Base-by-base conservation (phyloP, 192 early-diverging fungal species). In the Backusella tarrabulga region DNA sequence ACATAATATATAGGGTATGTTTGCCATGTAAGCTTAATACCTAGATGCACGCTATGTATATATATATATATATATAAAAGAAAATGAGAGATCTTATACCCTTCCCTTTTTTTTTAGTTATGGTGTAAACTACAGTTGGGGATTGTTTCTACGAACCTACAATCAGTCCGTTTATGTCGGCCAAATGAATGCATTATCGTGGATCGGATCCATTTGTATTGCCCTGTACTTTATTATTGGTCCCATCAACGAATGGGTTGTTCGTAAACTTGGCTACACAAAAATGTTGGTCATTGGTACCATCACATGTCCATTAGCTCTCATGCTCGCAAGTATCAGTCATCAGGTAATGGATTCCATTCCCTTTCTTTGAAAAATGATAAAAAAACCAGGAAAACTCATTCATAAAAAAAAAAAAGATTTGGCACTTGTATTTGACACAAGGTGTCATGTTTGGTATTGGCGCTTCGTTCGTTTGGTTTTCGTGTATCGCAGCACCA, bases 361-460 rank as follows among this genome's bases (percentile, higher is more conserved):
- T 68, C 6, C 29, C 12, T 23, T 32, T 32, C 32, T 32, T 32
- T 32, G 32, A 40, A 26, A 89, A 19, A 92, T 67, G 14, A 19
- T 29, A 8, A 68, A 68, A 68, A 4, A 36, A 68, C 3, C 0
- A 54, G 29, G 23, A 29, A 9, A 14, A 12, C 11, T 14, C 12
- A 63, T 63, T 8, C 23, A 23, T 63, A 63, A 44, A 29, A 85
- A 80, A 60, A 84, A 93, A 35, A 81, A 88, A 91, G 88, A 86
- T 87, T 19, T 91, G 90, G 90, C 90, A 90, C 41, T 71, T 91
- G 38, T 79, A 87, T 44, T 68, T 91, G 14, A 87, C 87, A 14
- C 90, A 91, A 78, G 89, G 89, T 6, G 76, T 90, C 40, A 73
- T 91, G 23, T 89, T 85, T 46, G 90, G 89, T 14, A 35, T 86